These are phyloP conservation scores for Arthrobotrys entomopaga DNA, from an alignment of 2,329 filamentous ascomycete genomes.

Conservation along the genomic window DNA sequence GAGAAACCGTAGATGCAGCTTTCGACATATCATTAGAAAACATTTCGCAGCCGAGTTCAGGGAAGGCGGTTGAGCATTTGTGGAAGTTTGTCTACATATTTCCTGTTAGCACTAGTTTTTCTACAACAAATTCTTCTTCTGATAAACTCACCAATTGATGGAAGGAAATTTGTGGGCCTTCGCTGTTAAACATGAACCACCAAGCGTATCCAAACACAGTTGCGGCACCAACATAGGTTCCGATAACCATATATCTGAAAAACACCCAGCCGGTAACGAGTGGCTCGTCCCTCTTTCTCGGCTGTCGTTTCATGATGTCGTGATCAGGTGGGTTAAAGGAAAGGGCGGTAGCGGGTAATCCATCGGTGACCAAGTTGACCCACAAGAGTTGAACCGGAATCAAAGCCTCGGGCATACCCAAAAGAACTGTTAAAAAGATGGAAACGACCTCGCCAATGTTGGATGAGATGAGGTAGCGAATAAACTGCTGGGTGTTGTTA, in stretches of 20 bases:
- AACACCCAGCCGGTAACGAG: constrained; percentile 96
- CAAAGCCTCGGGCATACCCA: constrained; percentile 96
- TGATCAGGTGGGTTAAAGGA: constrained; percentile 99
- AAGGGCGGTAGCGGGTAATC: constrained; percentile 91
- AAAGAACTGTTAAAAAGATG: constrained; percentile 94
- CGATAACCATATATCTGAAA: constrained; percentile 96
- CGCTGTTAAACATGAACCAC: constrained; percentile 98
- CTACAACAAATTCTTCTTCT: background rate
- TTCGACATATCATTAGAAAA: constrained; percentile 87
- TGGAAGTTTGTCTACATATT: constrained; percentile 78
- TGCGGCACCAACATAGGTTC: constrained; percentile 90
- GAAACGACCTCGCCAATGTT: constrained; percentile 99
- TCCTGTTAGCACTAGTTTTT: background rate
- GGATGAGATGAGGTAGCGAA: constrained; percentile 97
- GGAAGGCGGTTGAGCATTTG: constrained; percentile 84
- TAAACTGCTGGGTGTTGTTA: constrained; percentile 99
- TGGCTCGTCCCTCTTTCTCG: constrained; percentile 89
- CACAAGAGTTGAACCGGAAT: constrained; percentile 97
- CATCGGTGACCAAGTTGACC: constrained; percentile 98
- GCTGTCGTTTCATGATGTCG: constrained; percentile 94
- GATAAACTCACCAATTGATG: constrained; percentile 71
- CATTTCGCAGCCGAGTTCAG: constrained; percentile 90
- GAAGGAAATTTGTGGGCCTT: constrained; percentile 90
- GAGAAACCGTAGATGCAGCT: constrained; percentile 88
- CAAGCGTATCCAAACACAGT: constrained; percentile 98